These are phyloP conservation scores for Thalassiosira mediterranea DNA, from an alignment of 352 stramenopile genomes.

Conservation along the genomic window DNA sequence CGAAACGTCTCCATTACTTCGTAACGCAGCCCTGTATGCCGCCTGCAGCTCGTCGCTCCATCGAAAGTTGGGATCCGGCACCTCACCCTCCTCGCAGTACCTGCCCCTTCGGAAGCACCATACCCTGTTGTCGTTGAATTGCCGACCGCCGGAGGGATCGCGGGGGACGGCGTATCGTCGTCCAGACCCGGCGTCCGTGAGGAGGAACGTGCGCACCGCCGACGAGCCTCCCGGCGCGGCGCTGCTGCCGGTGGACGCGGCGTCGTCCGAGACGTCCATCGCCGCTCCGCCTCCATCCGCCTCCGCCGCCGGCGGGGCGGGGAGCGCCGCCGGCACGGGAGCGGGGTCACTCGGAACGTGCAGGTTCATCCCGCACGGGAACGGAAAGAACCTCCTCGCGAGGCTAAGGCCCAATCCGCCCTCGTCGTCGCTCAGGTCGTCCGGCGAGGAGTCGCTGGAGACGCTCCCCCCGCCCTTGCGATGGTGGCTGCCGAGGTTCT, in stretches of 20 bases:
- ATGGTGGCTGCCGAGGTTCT: conserved; percentile 33
- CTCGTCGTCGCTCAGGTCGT: conserved; percentile 51
- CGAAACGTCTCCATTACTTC: conserved; percentile 5
- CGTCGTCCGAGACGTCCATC: conserved; percentile 56
- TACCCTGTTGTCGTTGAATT: conserved; percentile 77
- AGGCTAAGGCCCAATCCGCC: conserved; percentile 46
- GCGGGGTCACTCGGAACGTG: conserved; percentile 37
- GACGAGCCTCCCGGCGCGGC: background rate
- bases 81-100: conserved; percentile 71
- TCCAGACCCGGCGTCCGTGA: conserved; percentile 74
- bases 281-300: conserved; percentile 28
- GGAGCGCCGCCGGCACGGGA: background rate
- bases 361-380: conserved; percentile 54
- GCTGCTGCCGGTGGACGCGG: conserved; percentile 28
- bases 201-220: conserved; percentile 75
- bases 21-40: conserved; percentile 70
- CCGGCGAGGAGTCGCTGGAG: conserved; percentile 33
- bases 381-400: conserved; percentile 48
- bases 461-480: conserved; percentile 33
- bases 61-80: conserved; percentile 76
- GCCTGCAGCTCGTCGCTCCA: conserved; percentile 77
- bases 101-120: conserved; percentile 82
- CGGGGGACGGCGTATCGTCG: conserved; percentile 74
- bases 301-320: no score
- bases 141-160: conserved; percentile 73